Percentiles rank a stretch among this genome's conserved stretches.
phyloP scores from a whole-genome alignment of 139 green algal genomes.

The Micractinium sp. region DNA sequence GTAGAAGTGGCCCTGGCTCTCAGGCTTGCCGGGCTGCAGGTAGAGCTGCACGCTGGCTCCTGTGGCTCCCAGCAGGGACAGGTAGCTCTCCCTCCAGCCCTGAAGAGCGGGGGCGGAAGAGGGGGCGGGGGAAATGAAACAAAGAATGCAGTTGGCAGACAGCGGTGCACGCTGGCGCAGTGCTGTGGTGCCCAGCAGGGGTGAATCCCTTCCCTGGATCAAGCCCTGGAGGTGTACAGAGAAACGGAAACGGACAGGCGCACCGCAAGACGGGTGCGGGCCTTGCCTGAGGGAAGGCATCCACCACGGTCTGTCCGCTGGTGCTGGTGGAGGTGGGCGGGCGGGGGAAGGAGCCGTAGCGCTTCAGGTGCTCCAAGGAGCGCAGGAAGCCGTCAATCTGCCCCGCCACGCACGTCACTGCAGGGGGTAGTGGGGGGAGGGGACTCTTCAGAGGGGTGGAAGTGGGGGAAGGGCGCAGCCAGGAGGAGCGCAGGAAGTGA shows the following conservation, averaged over 20 bases:
- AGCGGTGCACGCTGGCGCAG: neutral
- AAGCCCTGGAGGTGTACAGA: no score
- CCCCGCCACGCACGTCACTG: neutral
- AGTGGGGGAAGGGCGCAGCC: neutral
- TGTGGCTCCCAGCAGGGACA: slow-evolving; percentile 13
- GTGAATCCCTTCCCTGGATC: no score
- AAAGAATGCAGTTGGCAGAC: no score
- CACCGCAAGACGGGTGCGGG: neutral
- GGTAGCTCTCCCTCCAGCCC: neutral
- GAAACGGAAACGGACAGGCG: no score
- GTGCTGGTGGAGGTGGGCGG: neutral
- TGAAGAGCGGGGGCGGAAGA: neutral
- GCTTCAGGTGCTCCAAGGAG: slow-evolving; percentile 2
- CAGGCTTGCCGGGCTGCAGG: slow-evolving; percentile 15
- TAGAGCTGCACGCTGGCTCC: slow-evolving; percentile 16
- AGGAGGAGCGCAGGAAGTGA: neutral
- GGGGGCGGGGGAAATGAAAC: neutral
- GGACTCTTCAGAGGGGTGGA: no score
- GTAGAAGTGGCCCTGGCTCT: slow-evolving; percentile 32
- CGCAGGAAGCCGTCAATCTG: slow-evolving; percentile 20
- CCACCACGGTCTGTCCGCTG: slow-evolving; percentile 12
- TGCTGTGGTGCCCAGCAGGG: no score
- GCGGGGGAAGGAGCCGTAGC: neutral
- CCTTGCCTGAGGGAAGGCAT: neutral
- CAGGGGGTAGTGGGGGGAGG: neutral